Evolutionary conservation across 129 eudicot genomes (phyloP), one percentile per base, ranked within the genome.

Genomic region (Lonicera japonica): DNA sequence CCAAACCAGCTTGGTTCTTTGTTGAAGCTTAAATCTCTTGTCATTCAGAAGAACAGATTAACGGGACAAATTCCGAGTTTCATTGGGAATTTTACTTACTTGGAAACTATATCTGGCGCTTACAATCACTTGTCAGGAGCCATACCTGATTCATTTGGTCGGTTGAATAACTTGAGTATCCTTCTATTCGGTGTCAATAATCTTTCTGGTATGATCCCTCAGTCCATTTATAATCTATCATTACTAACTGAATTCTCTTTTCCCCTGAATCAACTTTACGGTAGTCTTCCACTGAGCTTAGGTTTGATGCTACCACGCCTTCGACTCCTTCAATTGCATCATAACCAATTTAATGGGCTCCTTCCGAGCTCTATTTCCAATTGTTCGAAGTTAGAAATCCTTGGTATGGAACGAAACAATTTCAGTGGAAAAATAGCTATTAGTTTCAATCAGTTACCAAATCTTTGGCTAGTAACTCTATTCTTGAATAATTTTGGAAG

Each of bases 341-440:
- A 14, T 2, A 70, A 70, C 38, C 1, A 18, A 0, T 53, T 70
- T 1, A 22, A 23, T 21, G 75, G 75, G 3, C 14, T n/a, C n/a
- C n/a, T n/a, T n/a, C n/a, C n/a, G n/a, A n/a, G n/a, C n/a, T n/a
- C n/a, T n/a, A n/a, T n/a, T 7, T 70, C 75, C 13, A 70, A 70
- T 40, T n/a, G 70, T 38, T 29, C 82, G 3, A 14, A 52, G n/a
- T 22, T 80, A 22, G 22, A 4, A 22, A 53, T 24, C 8, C 61
- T 80, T 50, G 73, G 67, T 22, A 62, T 72, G 18, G 70, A 63
- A 11, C 11, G 56, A 17, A 80, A 80, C 53, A 63, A 69, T 56
- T 61, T 80, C 16, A 66, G 64, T 21, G 86, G 86, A n/a, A 80
- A 72, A 69, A 45, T 78, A 18, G 45, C 53, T 1, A 68, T 64